Conservation (phyloP, 179 eudicot genomes). For the Sideroxylon spinosum region DNA sequence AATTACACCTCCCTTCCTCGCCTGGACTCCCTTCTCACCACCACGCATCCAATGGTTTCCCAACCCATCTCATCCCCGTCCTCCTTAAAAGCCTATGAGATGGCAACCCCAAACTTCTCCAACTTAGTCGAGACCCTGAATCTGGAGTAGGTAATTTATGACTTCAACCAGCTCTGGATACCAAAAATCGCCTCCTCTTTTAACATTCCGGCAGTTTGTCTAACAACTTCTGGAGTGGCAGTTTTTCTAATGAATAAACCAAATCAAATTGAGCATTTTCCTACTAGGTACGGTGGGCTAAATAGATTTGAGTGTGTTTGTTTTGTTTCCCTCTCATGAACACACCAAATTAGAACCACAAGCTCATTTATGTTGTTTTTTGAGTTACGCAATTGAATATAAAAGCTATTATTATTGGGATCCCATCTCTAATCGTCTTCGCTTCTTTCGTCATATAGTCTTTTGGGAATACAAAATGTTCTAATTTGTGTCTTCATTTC, state of each 20-base stretch:
- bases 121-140: neutral
- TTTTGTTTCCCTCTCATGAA: neutral
- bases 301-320: neutral
- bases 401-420: neutral
- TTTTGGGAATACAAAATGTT: neutral
- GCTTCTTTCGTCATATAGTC: neutral
- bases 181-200: neutral
- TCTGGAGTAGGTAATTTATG: neutral
- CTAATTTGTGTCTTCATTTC: neutral
- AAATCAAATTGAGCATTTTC: too few species aligned
- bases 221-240: neutral
- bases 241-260: too few species aligned
- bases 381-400: neutral
- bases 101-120: neutral
- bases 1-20: conserved; percentile 22
- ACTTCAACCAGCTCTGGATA: neutral
- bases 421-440: neutral
- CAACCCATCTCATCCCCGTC: conserved; percentile 23
- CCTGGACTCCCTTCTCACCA: conserved; percentile 22
- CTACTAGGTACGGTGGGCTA: too few species aligned
- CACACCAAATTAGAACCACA: neutral
- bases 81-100: neutral
- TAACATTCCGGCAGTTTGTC: neutral
- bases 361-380: neutral
- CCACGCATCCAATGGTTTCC: conserved; percentile 33